These are phyloP conservation scores for Leavenworthia alabamica DNA, from an alignment of 345 rosid genomes.

Conservation along the genomic window DNA sequence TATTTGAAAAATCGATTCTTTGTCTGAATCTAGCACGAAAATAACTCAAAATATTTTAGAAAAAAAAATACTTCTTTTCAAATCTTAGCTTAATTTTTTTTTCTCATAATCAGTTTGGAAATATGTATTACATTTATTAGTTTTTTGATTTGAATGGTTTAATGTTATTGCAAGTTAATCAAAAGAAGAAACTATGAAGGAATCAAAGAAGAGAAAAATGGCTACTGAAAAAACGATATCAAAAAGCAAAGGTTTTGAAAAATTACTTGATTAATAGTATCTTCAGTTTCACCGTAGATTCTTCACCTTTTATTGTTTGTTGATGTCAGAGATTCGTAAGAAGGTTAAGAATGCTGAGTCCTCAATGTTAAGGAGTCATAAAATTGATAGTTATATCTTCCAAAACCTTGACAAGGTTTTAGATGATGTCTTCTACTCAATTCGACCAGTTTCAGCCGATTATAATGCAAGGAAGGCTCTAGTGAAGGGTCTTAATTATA, in stretches of 20 bases:
- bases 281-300: background rate
- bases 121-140: too few relatives aligned
- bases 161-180: too few relatives aligned
- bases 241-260: slow-evolving; percentile 8
- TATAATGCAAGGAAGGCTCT: slow-evolving; percentile 33
- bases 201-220: too few relatives aligned
- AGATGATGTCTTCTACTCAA: background rate
- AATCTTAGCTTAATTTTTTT: too few relatives aligned
- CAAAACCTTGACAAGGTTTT: background rate
- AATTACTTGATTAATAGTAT: background rate
- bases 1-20: too few relatives aligned
- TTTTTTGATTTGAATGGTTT: too few relatives aligned
- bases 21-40: too few relatives aligned
- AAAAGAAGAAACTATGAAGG: too few relatives aligned
- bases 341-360: slow-evolving; percentile 36
- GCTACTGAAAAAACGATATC: too few relatives aligned
- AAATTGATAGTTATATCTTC: background rate
- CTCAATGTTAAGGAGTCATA: slow-evolving; percentile 22
- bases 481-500: slow-evolving; percentile 35
- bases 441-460: slow-evolving; percentile 15
- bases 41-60: too few relatives aligned
- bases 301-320: background rate
- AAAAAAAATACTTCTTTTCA: too few relatives aligned
- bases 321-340: slow-evolving; percentile 28
- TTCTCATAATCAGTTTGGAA: too few relatives aligned